These are phyloP conservation scores for Colletotrichum sp. DNA, from an alignment of 2,329 filamentous ascomycete genomes.

Conservation along the genomic window DNA sequence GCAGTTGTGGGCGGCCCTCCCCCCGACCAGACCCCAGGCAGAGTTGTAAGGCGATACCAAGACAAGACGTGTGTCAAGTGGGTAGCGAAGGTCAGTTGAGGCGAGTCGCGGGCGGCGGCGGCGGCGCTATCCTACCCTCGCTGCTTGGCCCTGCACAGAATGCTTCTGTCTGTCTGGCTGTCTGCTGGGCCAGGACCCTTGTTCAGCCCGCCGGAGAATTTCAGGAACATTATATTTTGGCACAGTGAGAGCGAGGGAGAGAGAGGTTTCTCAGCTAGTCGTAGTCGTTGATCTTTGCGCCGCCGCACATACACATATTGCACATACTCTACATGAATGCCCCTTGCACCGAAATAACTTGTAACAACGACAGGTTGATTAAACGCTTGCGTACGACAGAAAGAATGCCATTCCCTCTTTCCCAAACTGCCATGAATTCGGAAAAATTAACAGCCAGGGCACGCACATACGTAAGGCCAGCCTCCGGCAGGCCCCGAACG, in stretches of 20 bases:
- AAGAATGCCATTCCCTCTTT: background rate
- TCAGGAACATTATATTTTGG: background rate
- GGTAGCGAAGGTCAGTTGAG: background rate
- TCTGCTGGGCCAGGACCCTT: background rate
- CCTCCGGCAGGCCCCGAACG: background rate
- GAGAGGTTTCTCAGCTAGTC: background rate
- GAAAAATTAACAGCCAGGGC: background rate
- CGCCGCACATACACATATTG: background rate
- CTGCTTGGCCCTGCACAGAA: background rate
- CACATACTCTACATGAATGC: background rate
- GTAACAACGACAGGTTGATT: background rate
- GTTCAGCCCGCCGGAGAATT: background rate
- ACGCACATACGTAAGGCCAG: background rate
- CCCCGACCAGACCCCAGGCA: background rate
- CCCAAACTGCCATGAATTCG: background rate
- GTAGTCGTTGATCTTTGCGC: background rate
- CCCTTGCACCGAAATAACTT: background rate
- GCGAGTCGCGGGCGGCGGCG: background rate
- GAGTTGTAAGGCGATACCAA: constrained; percentile 5
- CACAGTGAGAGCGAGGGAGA: background rate
- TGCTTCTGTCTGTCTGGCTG: too few relatives aligned
- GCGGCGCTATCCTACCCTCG: background rate
- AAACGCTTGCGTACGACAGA: background rate
- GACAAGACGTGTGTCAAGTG: constrained; percentile 19
- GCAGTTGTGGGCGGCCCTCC: too few relatives aligned